Evolutionary conservation across 305 asterid genomes (phyloP).

Genomic region (Stenogyne calaminthoides): DNA sequence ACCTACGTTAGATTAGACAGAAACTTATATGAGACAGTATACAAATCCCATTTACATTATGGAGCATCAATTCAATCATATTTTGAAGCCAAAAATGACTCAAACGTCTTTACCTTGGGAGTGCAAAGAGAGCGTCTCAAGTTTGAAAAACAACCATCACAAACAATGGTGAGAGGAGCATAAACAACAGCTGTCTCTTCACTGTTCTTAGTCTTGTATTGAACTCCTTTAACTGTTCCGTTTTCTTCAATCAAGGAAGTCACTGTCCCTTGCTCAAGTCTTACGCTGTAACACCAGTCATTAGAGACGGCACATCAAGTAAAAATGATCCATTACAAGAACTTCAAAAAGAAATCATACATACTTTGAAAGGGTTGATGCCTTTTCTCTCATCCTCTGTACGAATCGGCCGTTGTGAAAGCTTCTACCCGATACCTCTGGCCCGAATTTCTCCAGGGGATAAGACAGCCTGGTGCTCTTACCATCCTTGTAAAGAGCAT

Average conservation of each 20-base stretch:
- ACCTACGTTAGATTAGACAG: not conserved
- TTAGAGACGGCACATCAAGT: not conserved
- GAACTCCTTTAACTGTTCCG: slow-evolving; percentile 50
- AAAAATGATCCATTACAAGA: not conserved
- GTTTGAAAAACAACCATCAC: slow-evolving; percentile 65
- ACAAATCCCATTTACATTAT: too few relatives aligned
- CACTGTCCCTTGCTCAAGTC: slow-evolving; percentile 59
- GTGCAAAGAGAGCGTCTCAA: slow-evolving; percentile 53
- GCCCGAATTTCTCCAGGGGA: slow-evolving; percentile 54
- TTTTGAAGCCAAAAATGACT: too few relatives aligned
- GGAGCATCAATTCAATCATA: too few relatives aligned
- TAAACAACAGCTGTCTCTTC: slow-evolving; percentile 35
- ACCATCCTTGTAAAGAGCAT: slow-evolving; percentile 61
- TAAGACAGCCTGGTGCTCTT: slow-evolving; percentile 42
- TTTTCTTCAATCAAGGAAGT: slow-evolving; percentile 55
- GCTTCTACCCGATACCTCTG: slow-evolving; percentile 58
- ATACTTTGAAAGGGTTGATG: slow-evolving; percentile 58
- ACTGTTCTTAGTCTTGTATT: slow-evolving; percentile 50
- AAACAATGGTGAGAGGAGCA: slow-evolving; percentile 63
- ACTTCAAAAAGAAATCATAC: not conserved
- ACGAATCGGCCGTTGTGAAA: slow-evolving; percentile 67
- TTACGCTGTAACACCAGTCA: slow-evolving; percentile 23
- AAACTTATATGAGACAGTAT: too few relatives aligned
- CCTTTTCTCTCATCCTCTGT: slow-evolving; percentile 67
- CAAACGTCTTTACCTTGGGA: slow-evolving; percentile 37